Percentiles rank a stretch among this genome's conserved stretches.
phyloP scores from a whole-genome alignment of 768 basidiomycete species.

The Amanita jacksonii region DNA sequence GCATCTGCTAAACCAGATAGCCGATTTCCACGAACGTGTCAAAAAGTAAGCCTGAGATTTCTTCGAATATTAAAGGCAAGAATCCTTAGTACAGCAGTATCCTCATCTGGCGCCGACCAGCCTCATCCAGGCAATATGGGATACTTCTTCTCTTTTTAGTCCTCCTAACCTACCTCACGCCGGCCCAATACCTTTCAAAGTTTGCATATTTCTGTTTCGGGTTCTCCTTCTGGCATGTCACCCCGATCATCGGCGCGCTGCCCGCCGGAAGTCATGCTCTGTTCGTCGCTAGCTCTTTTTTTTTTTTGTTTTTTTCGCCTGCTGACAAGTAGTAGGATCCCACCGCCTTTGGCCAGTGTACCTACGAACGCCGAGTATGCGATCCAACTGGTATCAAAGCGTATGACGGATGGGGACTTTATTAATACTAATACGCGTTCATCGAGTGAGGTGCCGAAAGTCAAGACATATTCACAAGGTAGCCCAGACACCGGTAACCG shows the following conservation, averaged over 20 bases:
- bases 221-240: constrained; percentile 52
- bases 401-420: constrained; percentile 45
- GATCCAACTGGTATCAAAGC: constrained; percentile 56
- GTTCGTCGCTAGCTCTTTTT: no score
- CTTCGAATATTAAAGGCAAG: background rate
- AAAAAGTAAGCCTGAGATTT: constrained; percentile 38
- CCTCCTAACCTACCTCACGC: constrained; percentile 32
- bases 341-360: constrained; percentile 37
- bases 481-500: constrained; percentile 10
- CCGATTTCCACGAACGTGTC: constrained; percentile 54
- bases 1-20: constrained; percentile 33
- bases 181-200: constrained; percentile 42
- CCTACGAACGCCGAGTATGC: constrained; percentile 66
- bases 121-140: constrained; percentile 38
- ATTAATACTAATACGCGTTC: background rate
- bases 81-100: constrained; percentile 28
- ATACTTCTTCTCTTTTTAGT: constrained; percentile 26
- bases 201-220: constrained; percentile 36
- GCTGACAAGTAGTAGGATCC: constrained; percentile 26
- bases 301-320: background rate
- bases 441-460: constrained; percentile 5
- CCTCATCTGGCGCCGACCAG: constrained; percentile 57
- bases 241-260: constrained; percentile 45
- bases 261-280: constrained; percentile 35
- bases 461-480: background rate